Evolutionary conservation across 2,329 filamentous ascomycete species (phyloP), one percentile per base, ranked within the genome.

Genomic region (Cordyceps cicadae): DNA sequence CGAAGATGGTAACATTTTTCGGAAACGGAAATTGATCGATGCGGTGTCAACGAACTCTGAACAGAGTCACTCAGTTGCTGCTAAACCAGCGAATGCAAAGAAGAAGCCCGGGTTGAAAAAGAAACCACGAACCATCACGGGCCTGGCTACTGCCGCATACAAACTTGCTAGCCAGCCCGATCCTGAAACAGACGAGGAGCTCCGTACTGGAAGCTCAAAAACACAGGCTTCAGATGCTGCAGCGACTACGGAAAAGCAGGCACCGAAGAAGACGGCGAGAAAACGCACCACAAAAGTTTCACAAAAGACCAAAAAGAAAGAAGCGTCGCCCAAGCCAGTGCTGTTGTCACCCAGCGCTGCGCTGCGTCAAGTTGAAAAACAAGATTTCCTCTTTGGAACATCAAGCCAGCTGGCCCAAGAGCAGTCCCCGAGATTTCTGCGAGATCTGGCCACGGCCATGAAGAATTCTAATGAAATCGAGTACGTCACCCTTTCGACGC

Each of bases 301-400:
- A 65, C 69, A 66, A 6, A 74, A 64, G 62, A 59, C 59, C 64
- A 69, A 67, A 61, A 80, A 76, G 62, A 75, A 74, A 70, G 81
- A 75, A 65, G 66, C 70, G 54, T 62, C 68, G 1, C 74, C 77
- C n/a, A 76, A 78, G 21, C 75, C 78, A 48, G 71, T 82, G 19
- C 70, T 95, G 2, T 75, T 90, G 12, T 90, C 89, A 0, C 90
- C 90, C 0, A 77, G 76, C 53, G 82, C 87, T 26, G 91, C 90
- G 1, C 73, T 87, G 49, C 82, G 82, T 57, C 81, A 87, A 65
- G 81, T 88, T 15, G 78, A 82, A 3, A 77, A 81, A 1, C 91
- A 94, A 70, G 85, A 92, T 62, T 89, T 92, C 68, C 75, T 95
- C 0, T 96, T 96, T 72, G 91, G 90, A 1, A 94, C 90, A 0